These are phyloP conservation scores for Mucor saturninus DNA, from an alignment of 371 early-diverging fungal genomes.

Conservation along the genomic window DNA sequence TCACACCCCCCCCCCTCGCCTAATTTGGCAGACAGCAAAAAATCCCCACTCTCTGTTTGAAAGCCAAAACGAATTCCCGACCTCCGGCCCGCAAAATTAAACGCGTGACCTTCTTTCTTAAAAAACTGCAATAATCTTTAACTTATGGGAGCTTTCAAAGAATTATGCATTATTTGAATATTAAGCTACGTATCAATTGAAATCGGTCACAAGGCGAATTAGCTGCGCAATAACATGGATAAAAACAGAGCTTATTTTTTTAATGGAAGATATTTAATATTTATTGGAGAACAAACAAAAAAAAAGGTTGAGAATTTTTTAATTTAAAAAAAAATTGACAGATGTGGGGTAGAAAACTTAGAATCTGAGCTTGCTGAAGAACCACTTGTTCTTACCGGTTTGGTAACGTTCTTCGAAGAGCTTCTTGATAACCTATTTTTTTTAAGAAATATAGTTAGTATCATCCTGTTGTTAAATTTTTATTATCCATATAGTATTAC, in stretches of 20 bases:
- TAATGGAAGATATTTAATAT: too few relatives aligned
- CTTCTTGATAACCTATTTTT: constrained; percentile 77
- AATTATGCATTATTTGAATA: too few relatives aligned
- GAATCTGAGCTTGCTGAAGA: constrained; percentile 98
- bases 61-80: too few relatives aligned
- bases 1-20: neutral
- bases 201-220: too few relatives aligned
- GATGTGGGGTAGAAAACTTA: constrained; percentile 49
- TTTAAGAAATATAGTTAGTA: neutral
- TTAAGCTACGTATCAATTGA: too few relatives aligned
- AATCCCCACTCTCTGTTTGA: neutral
- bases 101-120: too few relatives aligned
- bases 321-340: neutral
- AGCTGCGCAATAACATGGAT: too few relatives aligned
- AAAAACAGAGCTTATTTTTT: too few relatives aligned
- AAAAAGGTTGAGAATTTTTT: neutral
- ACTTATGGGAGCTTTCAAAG: too few relatives aligned
- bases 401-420: constrained; percentile 93
- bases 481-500: constrained; percentile 14
- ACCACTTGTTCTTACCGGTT: constrained; percentile 99
- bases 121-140: too few relatives aligned
- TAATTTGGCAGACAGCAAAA: neutral
- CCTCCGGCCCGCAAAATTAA: too few relatives aligned
- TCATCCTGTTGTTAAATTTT: neutral
- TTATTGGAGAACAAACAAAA: neutral